Evolutionary conservation across 164 flowering plant genomes (phyloP), one percentile per base, ranked within the genome.

Genomic region (Sextonia rubra): DNA sequence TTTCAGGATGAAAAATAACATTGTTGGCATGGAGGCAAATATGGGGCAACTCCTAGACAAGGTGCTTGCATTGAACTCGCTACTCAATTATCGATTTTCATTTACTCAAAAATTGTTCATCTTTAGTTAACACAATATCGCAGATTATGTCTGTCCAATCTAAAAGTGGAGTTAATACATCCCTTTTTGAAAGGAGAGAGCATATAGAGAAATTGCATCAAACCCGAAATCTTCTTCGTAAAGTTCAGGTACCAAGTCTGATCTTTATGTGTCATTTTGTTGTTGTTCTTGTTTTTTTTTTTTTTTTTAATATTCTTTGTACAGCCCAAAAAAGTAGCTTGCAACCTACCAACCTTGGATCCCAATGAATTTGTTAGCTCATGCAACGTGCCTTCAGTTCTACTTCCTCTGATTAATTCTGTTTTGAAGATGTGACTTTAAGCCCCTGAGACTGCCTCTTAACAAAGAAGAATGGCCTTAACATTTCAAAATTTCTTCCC

Each of bases 91-190:
- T 47, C 44, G 2, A 22, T 67, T 67, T 22, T 67, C 11, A 69
- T 30, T 65, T 18, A 2, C 60, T 49, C 5, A n/a, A 6, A 29
- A 56, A 29, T 2, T 25, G 47, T 68, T 70, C 17, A 55, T 74
- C 69, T 65, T 47, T 26, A 58, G 22, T 18, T 49, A 30, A 32
- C 73, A 26, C 18, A 69, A 62, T 18, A 15, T 77, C 80, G 81
- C 90, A 93, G 99, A 96, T 96, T 77, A 78, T 86, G 85, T 89
- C 98, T 64, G 98, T 96, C 68, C 97, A 96, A 85, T 91, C 97
- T 71, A 89, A 91, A 80, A 96, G 98, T 82, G 88, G 96, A 61
- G 99, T 96, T 65, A 96, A 93, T 74, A 91, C 95, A 55, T 92
- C 95, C 66, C 91, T 96, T 71, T 90, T 90, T 73, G 91, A 88